Conservation (phyloP, 2,329 filamentous ascomycete genomes). For the Zymoseptoria crescenta region DNA sequence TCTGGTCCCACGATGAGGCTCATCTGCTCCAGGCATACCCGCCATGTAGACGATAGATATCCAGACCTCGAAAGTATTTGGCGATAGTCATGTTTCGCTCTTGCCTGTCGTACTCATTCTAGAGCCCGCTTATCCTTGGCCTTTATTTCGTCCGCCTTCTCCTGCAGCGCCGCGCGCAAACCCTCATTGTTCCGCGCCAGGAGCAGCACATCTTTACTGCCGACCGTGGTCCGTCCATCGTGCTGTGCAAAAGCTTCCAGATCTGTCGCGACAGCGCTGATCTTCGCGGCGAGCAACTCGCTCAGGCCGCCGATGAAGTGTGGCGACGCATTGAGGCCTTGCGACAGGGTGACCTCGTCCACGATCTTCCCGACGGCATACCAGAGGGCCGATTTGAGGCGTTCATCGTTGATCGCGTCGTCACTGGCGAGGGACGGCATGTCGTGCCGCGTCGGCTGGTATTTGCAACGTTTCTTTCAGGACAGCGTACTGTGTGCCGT, state of each 20-base stretch:
- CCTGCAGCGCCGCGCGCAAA: conserved; percentile 65
- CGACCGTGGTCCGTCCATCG: conserved; percentile 71
- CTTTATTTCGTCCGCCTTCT: conserved; percentile 45
- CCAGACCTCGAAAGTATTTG: neutral
- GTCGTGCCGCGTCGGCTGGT: neutral
- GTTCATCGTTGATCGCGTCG: conserved; percentile 42
- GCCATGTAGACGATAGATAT: neutral
- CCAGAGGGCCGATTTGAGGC: conserved; percentile 79
- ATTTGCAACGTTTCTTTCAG: neutral
- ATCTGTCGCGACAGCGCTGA: conserved; percentile 44
- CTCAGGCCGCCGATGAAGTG: conserved; percentile 53
- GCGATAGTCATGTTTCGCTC: conserved; percentile 3
- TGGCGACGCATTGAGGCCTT: conserved; percentile 71
- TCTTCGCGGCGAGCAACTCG: conserved; percentile 79
- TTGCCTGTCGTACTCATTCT: neutral
- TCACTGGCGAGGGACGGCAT: conserved; percentile 7
- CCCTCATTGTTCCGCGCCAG: conserved; percentile 82
- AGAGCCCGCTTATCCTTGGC: conserved; percentile 4
- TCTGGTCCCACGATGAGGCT: neutral
- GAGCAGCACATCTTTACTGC: conserved; percentile 78
- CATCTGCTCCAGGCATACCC: neutral
- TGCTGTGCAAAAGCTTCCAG: conserved; percentile 64
- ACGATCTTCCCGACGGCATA: conserved; percentile 78
- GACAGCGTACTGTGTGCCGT: neutral
- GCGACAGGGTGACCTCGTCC: conserved; percentile 68